Evolutionary conservation across 177 flowering plant genomes (phyloP), one percentile per base, ranked within the genome.

Genomic region (Vitis hybrid): DNA sequence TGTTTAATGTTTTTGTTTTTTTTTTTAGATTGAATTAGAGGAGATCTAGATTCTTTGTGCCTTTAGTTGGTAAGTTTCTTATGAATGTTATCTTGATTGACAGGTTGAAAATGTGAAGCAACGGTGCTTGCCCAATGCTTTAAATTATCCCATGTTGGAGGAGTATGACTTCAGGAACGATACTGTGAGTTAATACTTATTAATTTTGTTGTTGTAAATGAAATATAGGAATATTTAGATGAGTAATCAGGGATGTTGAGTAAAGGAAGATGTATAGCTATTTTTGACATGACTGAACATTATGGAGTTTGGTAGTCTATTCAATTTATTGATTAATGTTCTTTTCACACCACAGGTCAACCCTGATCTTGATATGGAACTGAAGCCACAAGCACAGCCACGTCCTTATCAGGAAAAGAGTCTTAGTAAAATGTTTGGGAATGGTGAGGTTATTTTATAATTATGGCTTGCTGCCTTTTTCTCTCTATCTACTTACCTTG

Each of bases 91-190:
- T 61, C 56, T 26, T 58, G 12, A 53, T 63, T 75, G 57, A 51
- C 84, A 96, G 99, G 99, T 96, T 75, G 99, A 94, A 72, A 92
- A 90, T 83, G 98, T 94, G 49, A 96, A 94, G 83, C 94, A 96
- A 70, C 95, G 97, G 4, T 96, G 99, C 83, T 83, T 96, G 85
- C 97, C 99, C 10, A 89, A 87, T 82, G 94, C 89, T 65, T 79
- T 96, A 54, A 96, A 96, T 78, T 94, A 89, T 79, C 99, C 99
- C 26, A 93, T 96, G 99, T 73, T 96, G 85, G 99, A 96, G 84
- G 98, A 96, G 79, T 96, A 96, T 76, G 99, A 96, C 80, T 96
- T 96, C 84, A 84, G 99, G 78, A 96, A 94, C 84, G 99, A 96
- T 71, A 88, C 94, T 8, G 99, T 94, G 76, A 85, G 96, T 84